These are phyloP conservation scores for Pleurotus ostreatus DNA, from an alignment of 768 basidiomycete species.

Conservation along the genomic window DNA sequence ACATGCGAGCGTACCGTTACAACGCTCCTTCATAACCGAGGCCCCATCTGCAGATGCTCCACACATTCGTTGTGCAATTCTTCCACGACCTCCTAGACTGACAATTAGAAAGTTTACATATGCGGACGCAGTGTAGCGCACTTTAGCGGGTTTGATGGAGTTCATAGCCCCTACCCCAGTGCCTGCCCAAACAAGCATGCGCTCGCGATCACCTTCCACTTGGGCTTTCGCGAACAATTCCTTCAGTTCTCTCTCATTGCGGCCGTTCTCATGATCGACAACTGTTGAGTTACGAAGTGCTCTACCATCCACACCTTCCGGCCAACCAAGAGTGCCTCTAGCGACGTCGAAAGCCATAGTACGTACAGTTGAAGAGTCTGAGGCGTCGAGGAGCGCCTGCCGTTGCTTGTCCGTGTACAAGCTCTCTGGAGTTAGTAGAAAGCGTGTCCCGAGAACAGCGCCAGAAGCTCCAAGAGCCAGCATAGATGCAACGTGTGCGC, in stretches of 20 bases:
- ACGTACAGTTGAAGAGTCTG: slow-evolving; percentile 43
- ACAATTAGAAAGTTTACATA: not conserved
- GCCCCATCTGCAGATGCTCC: slow-evolving; percentile 22
- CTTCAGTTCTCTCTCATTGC: slow-evolving; percentile 36
- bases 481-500: slow-evolving; percentile 59
- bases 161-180: slow-evolving; percentile 57
- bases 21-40: too few species aligned
- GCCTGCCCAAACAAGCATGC: slow-evolving; percentile 67
- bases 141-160: slow-evolving; percentile 34
- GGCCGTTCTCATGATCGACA: slow-evolving; percentile 49
- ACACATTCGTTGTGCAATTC: slow-evolving; percentile 49
- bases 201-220: slow-evolving; percentile 39
- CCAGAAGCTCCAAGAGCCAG: slow-evolving; percentile 68
- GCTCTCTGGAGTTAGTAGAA: slow-evolving; percentile 65
- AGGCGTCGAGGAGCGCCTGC: slow-evolving; percentile 44
- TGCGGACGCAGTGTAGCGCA: slow-evolving; percentile 9
- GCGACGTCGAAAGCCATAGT: slow-evolving; percentile 63
- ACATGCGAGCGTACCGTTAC: too few species aligned
- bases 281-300: slow-evolving; percentile 56
- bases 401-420: slow-evolving; percentile 53
- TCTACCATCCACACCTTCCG: slow-evolving; percentile 57
- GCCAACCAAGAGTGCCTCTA: slow-evolving; percentile 56
- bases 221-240: slow-evolving; percentile 42
- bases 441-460: slow-evolving; percentile 71
- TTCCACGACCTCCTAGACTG: slow-evolving; percentile 46